A percentile compares a stretch with the other conserved stretches of the same genome.
phyloP scores from a whole-genome alignment of 2,329 filamentous ascomycete genomes.

The Penicillium sp. region DNA sequence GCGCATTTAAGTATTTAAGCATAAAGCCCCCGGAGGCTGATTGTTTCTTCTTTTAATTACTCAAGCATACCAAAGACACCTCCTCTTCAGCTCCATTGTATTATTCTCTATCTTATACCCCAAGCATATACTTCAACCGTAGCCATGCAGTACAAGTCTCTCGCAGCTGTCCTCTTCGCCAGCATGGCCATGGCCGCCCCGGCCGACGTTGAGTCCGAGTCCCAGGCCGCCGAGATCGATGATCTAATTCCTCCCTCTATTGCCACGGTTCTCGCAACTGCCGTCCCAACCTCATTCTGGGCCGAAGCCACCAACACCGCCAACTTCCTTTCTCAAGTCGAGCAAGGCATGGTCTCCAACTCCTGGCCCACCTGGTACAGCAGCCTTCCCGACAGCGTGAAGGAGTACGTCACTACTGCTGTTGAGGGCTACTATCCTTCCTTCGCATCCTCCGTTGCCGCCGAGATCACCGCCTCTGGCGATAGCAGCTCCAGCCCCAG shows the following conservation, averaged over 20 bases:
- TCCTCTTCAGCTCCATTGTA: not conserved
- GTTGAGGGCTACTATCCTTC: conserved; percentile 6
- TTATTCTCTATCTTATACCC: not conserved
- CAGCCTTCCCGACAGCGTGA: conserved; percentile 14
- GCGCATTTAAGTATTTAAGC: not conserved
- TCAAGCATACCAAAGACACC: not conserved
- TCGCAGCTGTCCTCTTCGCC: conserved; percentile 10
- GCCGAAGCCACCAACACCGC: conserved; percentile 7
- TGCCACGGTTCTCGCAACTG: conserved; percentile 7
- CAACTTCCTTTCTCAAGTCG: conserved; percentile 7
- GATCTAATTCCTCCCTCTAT: conserved; percentile 5
- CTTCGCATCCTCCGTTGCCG: not conserved
- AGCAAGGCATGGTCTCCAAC: conserved; percentile 8
- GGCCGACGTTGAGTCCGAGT: not conserved
- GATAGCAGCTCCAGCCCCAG: not conserved
- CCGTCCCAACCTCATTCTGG: conserved; percentile 10
- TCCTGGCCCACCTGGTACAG: conserved; percentile 19
- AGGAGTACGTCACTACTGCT: conserved; percentile 13
- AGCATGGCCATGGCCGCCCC: conserved; percentile 7
- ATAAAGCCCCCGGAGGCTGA: not conserved
- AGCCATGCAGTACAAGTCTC: conserved; percentile 16
- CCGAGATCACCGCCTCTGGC: not conserved
- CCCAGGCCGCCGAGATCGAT: not conserved
- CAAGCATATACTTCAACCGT: not conserved
- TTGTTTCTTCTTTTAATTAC: not conserved